These are phyloP conservation scores for Linanthus parryae DNA, from an alignment of 148 eudicot species.

Conservation along the genomic window DNA sequence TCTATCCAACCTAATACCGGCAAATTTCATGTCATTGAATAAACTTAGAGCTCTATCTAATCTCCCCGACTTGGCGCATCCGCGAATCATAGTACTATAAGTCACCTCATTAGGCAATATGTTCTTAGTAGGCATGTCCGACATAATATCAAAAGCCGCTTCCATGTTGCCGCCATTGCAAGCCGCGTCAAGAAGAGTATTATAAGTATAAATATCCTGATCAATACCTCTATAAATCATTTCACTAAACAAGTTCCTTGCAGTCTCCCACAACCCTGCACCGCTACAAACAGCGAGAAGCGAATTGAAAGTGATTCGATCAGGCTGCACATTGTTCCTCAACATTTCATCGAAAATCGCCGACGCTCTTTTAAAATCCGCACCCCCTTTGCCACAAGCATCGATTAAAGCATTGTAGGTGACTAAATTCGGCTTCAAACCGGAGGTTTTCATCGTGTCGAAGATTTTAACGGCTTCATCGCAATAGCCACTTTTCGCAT, in stretches of 20 bases:
- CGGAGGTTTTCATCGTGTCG: conserved; percentile 57
- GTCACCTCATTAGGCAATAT: conserved; percentile 84
- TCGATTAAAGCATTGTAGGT: conserved; percentile 90
- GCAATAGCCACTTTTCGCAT: conserved; percentile 69
- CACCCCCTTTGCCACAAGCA: conserved; percentile 96
- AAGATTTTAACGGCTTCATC: conserved; percentile 69
- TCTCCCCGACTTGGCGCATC: conserved; percentile 79
- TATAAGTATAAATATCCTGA: conserved; percentile 87
- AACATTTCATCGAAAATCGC: conserved; percentile 70
- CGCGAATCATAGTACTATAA: conserved; percentile 85
- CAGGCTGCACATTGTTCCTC: conserved; percentile 54
- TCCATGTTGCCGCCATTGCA: conserved; percentile 77
- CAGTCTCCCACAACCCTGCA: conserved; percentile 80
- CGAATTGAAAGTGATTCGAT: conserved; percentile 86
- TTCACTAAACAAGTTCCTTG: conserved; percentile 58
- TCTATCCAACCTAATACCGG: conserved; percentile 62
- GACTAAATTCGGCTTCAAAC: conserved; percentile 86
- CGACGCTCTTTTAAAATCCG: conserved; percentile 44
- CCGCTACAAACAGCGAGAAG: conserved; percentile 87
- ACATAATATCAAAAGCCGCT: conserved; percentile 67
- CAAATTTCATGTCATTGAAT: conserved; percentile 73
- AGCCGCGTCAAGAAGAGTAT: conserved; percentile 80
- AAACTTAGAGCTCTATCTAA: conserved; percentile 63
- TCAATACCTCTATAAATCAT: conserved; percentile 77
- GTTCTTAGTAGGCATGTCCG: conserved; percentile 67